Evolutionary conservation across 2,329 filamentous ascomycete genomes (phyloP).

Genomic region (Drechslerella stenobrocha): DNA sequence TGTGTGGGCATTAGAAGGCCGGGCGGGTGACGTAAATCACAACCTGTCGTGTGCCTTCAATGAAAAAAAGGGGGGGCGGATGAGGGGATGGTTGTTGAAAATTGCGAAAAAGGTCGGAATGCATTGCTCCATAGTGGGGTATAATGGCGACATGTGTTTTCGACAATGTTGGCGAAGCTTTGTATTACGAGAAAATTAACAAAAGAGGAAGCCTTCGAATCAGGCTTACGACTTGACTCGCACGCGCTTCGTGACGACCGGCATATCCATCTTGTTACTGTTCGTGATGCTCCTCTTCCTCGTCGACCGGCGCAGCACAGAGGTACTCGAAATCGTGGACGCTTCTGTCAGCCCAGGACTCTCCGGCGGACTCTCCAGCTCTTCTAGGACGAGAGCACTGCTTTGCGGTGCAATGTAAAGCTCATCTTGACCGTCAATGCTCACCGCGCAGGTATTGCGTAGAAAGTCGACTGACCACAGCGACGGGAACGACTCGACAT

Average conservation of each 20-base stretch:
- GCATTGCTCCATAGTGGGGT: slow-evolving; percentile 44
- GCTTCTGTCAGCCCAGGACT: slow-evolving; percentile 43
- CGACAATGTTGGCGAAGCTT: slow-evolving; percentile 7
- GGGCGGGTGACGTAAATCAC: background rate
- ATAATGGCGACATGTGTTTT: slow-evolving; percentile 46
- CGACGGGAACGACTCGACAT: slow-evolving; percentile 29
- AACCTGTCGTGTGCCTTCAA: background rate
- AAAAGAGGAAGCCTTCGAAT: background rate
- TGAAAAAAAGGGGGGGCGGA: slow-evolving; percentile 23
- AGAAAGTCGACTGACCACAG: slow-evolving; percentile 41
- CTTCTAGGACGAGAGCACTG: slow-evolving; percentile 28
- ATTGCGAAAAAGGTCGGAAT: slow-evolving; percentile 4
- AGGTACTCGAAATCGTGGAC: slow-evolving; percentile 40
- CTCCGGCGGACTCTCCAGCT: slow-evolving; percentile 37
- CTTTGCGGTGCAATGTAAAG: slow-evolving; percentile 36
- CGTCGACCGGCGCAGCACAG: slow-evolving; percentile 27
- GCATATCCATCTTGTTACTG: slow-evolving; percentile 32
- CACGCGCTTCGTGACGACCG: slow-evolving; percentile 39
- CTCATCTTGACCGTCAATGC: slow-evolving; percentile 15
- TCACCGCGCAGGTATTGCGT: slow-evolving; percentile 30
- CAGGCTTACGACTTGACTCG: slow-evolving; percentile 32
- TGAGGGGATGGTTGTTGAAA: slow-evolving; percentile 2
- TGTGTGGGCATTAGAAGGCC: no score
- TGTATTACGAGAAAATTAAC: slow-evolving; percentile 38
- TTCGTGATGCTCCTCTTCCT: slow-evolving; percentile 44